Conservation (phyloP, 306 rosid species). For the Canavalia ensiformis region DNA sequence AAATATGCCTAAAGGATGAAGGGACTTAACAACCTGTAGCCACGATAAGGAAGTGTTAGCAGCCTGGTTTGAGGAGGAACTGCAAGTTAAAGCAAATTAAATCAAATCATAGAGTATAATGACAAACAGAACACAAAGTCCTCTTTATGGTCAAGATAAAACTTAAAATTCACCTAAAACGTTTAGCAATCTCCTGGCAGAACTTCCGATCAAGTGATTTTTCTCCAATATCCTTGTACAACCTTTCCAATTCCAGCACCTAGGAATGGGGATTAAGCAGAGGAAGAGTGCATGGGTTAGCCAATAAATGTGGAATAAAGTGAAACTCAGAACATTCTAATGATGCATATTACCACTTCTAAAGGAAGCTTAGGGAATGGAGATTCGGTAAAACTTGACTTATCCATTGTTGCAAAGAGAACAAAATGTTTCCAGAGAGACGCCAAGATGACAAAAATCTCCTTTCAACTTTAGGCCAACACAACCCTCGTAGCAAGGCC, state of each 20-base stretch:
- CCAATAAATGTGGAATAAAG: constrained; percentile 26
- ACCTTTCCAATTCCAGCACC: constrained; percentile 53
- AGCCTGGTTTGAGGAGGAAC: constrained; percentile 43
- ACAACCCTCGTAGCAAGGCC: neutral
- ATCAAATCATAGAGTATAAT: constrained; percentile 9
- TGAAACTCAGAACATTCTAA: neutral
- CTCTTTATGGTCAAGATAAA: neutral
- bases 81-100: constrained; percentile 40
- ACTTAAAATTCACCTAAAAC: constrained; percentile 45
- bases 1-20: constrained; percentile 23
- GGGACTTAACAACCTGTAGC: constrained; percentile 53
- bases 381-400: neutral
- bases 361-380: constrained; percentile 27
- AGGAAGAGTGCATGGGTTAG: constrained; percentile 31
- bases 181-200: constrained; percentile 47
- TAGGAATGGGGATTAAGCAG: constrained; percentile 2
- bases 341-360: constrained; percentile 45
- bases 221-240: constrained; percentile 48
- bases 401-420: constrained; percentile 24
- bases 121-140: neutral
- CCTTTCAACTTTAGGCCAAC: constrained; percentile 1
- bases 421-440: neutral
- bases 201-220: constrained; percentile 41
- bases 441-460: neutral
- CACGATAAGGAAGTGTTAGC: constrained; percentile 50